A percentile compares a stretch with the other conserved stretches of the same genome.
Evolutionary conservation across 2,329 filamentous ascomycete genomes (phyloP).

Genomic region (Cytospora chrysosperma): DNA sequence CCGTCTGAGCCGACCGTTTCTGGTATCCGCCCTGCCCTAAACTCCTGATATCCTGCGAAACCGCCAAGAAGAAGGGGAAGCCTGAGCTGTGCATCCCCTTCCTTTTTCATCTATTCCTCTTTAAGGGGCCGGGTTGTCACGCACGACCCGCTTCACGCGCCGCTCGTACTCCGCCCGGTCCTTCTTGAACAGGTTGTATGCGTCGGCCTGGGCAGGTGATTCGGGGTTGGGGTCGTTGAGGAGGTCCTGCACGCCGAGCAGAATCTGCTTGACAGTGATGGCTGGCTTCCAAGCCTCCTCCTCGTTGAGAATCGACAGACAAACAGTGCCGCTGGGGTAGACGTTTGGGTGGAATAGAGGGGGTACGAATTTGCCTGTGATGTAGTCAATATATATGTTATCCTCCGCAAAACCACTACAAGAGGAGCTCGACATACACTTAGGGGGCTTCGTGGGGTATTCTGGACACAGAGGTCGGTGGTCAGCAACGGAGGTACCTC

Average conservation of each 20-base stretch:
- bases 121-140: slow-evolving; percentile 79
- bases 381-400: neutral
- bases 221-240: slow-evolving; percentile 97
- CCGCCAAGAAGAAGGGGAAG: neutral
- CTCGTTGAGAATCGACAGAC: slow-evolving; percentile 94
- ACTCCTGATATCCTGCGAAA: slow-evolving; percentile 20
- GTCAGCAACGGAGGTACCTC: slow-evolving; percentile 24
- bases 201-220: slow-evolving; percentile 93
- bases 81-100: neutral
- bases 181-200: slow-evolving; percentile 95
- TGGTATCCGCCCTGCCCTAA: slow-evolving; percentile 18
- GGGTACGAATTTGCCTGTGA: slow-evolving; percentile 86
- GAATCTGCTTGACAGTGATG: slow-evolving; percentile 97
- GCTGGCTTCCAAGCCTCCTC: slow-evolving; percentile 98
- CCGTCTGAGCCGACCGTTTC: slow-evolving; percentile 15
- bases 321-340: slow-evolving; percentile 96
- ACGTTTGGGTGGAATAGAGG: slow-evolving; percentile 98
- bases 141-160: slow-evolving; percentile 81
- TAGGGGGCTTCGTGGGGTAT: slow-evolving; percentile 97
- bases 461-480: slow-evolving; percentile 52
- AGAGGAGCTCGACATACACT: slow-evolving; percentile 66
- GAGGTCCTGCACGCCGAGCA: slow-evolving; percentile 92
- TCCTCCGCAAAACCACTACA: neutral
- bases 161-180: slow-evolving; percentile 85
- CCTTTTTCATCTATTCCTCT: neutral